Evolutionary conservation across 2,329 filamentous ascomycete genomes (phyloP), one percentile per base, ranked within the genome.

Genomic region (Ascochyta pisi): DNA sequence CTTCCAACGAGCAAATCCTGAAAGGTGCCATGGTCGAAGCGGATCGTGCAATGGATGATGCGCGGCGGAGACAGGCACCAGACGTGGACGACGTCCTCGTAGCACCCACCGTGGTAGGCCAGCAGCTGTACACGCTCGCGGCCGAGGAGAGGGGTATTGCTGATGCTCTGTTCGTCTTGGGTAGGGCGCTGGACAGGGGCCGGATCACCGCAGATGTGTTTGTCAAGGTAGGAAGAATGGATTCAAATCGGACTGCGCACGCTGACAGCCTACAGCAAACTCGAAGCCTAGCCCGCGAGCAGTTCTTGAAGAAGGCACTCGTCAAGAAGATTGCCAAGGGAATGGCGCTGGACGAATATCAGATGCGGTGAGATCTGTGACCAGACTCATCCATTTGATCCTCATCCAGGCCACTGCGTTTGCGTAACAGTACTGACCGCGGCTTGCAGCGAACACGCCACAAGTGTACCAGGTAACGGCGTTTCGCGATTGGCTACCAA

Each of bases 31-130:
- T 98, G 47, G 83, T 84, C 27, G 88, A 90, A 58, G 94, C 94
- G 3, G 93, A 97, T 71, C 80, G 79, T 6, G 87, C 93, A 10
- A 91, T 97, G 61, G 84, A 86, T 38, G 84, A 86, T 47, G 90
- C 90, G n/a, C 83, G 86, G 53, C 81, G 81, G 15, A 86, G 90
- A 44, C 83, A 83, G 37, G 83, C 88, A 1, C 92, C 93, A 0
- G 86, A 88, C 43, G 89, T 98, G 44, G 95, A 99, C 73, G 92
- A 96, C 57, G 83, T 98, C 31, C 82, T 99, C 3, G 91, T 97
- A n/a, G 92, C 93, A 3, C 92, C 94, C 0, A 97, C 92, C 0
- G 89, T 97, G 1, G 95, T 97, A 4, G 91, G 90, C 0, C 93
- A 94, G 63, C 95, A 99, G 79, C 79, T 99, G 22, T 99, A 98